Evolutionary conservation across 2,329 filamentous ascomycete species (phyloP).

Genomic region (Westerdykella sp.): DNA sequence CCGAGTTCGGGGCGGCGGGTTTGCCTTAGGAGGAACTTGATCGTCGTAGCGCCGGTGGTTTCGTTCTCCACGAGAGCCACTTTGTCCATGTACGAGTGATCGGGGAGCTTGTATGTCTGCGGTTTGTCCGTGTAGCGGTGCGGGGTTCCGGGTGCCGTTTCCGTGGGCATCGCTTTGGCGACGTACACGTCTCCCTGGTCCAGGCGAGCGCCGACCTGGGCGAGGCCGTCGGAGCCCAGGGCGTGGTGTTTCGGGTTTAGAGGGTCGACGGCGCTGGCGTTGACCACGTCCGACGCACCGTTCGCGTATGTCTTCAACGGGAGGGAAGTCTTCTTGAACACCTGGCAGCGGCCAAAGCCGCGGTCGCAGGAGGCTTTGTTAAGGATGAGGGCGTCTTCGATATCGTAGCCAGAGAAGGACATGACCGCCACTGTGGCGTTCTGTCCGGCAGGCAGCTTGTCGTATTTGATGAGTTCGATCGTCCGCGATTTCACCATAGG

Average conservation of each 20-base stretch:
- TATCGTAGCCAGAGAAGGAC: slow-evolving; percentile 99
- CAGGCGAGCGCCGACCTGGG: slow-evolving; percentile 76
- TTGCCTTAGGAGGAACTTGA: slow-evolving; percentile 95
- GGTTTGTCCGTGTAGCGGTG: slow-evolving; percentile 61
- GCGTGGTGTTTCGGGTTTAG: slow-evolving; percentile 57
- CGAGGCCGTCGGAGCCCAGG: slow-evolving; percentile 80
- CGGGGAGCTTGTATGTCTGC: slow-evolving; percentile 73
- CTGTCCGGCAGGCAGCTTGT: slow-evolving; percentile 93
- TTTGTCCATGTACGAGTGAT: slow-evolving; percentile 89
- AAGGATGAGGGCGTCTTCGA: slow-evolving; percentile 92
- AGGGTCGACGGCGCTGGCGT: slow-evolving; percentile 31
- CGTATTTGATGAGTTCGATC: slow-evolving; percentile 93
- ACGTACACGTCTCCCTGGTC: slow-evolving; percentile 78
- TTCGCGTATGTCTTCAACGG: slow-evolving; percentile 87
- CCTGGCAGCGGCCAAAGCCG: slow-evolving; percentile 93
- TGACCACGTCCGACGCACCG: slow-evolving; percentile 56
- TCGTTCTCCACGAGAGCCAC: slow-evolving; percentile 90
- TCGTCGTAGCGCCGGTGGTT: slow-evolving; percentile 66
- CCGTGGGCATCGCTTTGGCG: slow-evolving; percentile 79
- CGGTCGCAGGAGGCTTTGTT: slow-evolving; percentile 95
- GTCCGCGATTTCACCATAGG: slow-evolving; percentile 97
- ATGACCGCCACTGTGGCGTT: slow-evolving; percentile 98
- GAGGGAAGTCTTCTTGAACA: slow-evolving; percentile 90
- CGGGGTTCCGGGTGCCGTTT: slow-evolving; percentile 64
- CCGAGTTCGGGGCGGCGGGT: slow-evolving; percentile 90